A percentile compares a stretch with the other conserved stretches of the same genome.
phyloP scores from a whole-genome alignment of 306 rosid genomes.

The Prunus campanulata region DNA sequence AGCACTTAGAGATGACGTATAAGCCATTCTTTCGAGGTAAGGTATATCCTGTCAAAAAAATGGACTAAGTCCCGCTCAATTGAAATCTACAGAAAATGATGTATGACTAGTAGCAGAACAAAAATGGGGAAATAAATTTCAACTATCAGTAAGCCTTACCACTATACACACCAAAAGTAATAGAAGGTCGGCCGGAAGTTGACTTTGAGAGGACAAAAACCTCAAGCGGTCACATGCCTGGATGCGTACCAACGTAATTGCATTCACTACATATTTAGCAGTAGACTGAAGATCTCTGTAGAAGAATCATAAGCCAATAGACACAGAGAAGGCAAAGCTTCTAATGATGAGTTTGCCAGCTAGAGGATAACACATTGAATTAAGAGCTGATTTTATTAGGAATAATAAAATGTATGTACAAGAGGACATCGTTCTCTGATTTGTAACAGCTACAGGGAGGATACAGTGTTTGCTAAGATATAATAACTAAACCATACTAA shows the following conservation, averaged over 20 bases:
- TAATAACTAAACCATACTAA: constrained; percentile 75
- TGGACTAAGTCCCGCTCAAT: constrained; percentile 13
- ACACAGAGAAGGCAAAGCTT: constrained; percentile 17
- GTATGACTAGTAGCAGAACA: background rate
- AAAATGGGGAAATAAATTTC: constrained; percentile 5
- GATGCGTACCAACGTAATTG: constrained; percentile 19
- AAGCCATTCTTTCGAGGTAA: background rate
- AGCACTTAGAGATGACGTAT: constrained; percentile 9
- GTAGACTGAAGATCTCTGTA: constrained; percentile 35
- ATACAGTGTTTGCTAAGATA: constrained; percentile 74
- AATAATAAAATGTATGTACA: constrained; percentile 92
- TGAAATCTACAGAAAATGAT: constrained; percentile 9
- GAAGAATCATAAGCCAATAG: constrained; percentile 25
- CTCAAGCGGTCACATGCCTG: constrained; percentile 10
- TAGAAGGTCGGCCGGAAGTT: constrained; percentile 14
- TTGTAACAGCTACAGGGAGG: constrained; percentile 77
- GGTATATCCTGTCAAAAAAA: constrained; percentile 13
- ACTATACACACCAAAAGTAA: constrained; percentile 5
- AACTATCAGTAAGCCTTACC: constrained; percentile 17
- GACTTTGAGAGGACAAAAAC: constrained; percentile 14
- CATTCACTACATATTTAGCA: constrained; percentile 24
- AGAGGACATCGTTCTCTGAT: constrained; percentile 72
- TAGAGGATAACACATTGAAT: constrained; percentile 28
- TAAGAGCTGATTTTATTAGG: constrained; percentile 71
- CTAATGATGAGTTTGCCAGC: constrained; percentile 1